A percentile compares a stretch with the other conserved stretches of the same genome.
Evolutionary conservation across 495 filamentous ascomycete species (phyloP).

Genomic region (Usnea hakonensis): DNA sequence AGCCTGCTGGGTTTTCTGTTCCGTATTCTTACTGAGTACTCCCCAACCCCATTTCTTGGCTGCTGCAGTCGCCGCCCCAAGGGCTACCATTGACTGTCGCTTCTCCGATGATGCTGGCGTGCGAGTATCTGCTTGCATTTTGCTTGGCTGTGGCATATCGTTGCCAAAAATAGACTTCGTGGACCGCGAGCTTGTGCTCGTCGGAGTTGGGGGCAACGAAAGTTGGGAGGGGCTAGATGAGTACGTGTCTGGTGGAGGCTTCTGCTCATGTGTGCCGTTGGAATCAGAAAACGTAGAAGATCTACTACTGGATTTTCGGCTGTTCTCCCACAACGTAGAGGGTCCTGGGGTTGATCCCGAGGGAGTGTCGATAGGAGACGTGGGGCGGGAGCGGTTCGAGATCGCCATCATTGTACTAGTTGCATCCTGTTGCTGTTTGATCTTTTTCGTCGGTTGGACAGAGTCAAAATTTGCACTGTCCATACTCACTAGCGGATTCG

Average conservation of each 20-base stretch:
- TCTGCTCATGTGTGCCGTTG: constrained; percentile 11
- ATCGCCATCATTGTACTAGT: constrained; percentile 59
- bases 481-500: constrained; percentile 54
- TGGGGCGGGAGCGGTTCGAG: constrained; percentile 50
- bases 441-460: constrained; percentile 35
- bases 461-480: constrained; percentile 54
- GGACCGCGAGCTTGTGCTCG: constrained; percentile 9
- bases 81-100: constrained; percentile 39
- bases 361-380: constrained; percentile 48
- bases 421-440: constrained; percentile 47
- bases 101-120: constrained; percentile 11
- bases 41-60: constrained; percentile 81
- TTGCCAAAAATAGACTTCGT: constrained; percentile 11
- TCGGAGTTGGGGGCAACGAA: constrained; percentile 18
- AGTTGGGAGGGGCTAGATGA: constrained; percentile 16
- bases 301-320: constrained; percentile 19
- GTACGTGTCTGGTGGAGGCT: neutral
- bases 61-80: constrained; percentile 65
- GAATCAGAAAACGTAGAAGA: constrained; percentile 38
- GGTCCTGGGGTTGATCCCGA: constrained; percentile 43
- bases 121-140: constrained; percentile 9
- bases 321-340: constrained; percentile 22
- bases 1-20: constrained; percentile 28
- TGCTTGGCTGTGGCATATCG: constrained; percentile 5
- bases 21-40: constrained; percentile 55